Evolutionary conservation across 257 asterid genomes (phyloP).

Genomic region (Plantago major): DNA sequence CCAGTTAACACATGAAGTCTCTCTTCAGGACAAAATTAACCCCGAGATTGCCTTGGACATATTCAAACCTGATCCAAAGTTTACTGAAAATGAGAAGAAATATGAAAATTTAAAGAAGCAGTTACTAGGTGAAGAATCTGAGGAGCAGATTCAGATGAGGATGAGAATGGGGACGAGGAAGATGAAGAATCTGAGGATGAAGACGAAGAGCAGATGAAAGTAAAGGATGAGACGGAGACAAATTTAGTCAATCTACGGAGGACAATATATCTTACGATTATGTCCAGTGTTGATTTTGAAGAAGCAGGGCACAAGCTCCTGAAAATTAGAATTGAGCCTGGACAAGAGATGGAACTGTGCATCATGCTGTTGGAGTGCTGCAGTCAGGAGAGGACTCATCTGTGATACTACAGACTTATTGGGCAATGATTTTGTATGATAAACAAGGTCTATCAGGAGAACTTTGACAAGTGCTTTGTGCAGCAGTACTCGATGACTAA

Average conservation of each 20-base stretch:
- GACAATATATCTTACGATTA: constrained; percentile 44
- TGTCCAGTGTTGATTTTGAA: constrained; percentile 56
- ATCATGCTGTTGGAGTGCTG: constrained; percentile 58
- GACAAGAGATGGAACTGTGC: constrained; percentile 60
- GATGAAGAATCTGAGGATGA: constrained; percentile 25
- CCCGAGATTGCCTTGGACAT: constrained; percentile 60
- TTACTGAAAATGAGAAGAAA: constrained; percentile 38
- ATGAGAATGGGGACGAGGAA: background rate
- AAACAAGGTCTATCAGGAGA: constrained; percentile 44
- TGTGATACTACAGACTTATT: constrained; percentile 50
- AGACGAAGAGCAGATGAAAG: constrained; percentile 43
- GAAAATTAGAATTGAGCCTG: constrained; percentile 51
- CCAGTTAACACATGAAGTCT: constrained; percentile 80
- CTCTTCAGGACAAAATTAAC: constrained; percentile 70
- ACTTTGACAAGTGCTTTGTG: constrained; percentile 47
- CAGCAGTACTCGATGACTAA: constrained; percentile 53
- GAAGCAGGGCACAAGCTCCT: constrained; percentile 49
- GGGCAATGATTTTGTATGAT: constrained; percentile 58
- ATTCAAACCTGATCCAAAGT: constrained; percentile 45
- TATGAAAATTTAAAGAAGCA: constrained; percentile 48
- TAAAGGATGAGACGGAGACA: constrained; percentile 46
- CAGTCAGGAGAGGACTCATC: constrained; percentile 51
- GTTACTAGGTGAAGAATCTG: constrained; percentile 44
- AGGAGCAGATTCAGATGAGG: constrained; percentile 14
- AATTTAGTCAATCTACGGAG: constrained; percentile 44